phyloP scores from a whole-genome alignment of 2,329 filamentous ascomycete species.

The Penicillium sumatraense region DNA sequence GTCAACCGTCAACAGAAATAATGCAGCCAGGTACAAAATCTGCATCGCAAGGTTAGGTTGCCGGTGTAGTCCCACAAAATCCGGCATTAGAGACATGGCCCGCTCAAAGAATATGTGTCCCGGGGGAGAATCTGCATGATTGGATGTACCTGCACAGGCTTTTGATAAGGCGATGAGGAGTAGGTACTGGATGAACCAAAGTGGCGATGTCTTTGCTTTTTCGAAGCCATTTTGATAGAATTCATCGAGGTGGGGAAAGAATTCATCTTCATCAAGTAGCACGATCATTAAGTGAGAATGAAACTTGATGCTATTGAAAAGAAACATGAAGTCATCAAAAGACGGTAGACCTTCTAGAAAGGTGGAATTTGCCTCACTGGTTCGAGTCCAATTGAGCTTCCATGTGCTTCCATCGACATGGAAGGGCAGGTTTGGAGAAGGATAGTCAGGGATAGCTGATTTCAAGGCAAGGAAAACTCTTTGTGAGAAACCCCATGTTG shows the following conservation, averaged over 20 bases:
- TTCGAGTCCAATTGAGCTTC: conserved; percentile 9
- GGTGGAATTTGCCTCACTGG: background rate
- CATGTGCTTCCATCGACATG: conserved; percentile 13
- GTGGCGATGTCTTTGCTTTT: conserved; percentile 4
- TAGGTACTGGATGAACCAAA: conserved; percentile 1
- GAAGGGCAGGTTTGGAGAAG: conserved; percentile 11
- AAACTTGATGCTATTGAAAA: conserved; percentile 10
- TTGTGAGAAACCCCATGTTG: conserved; percentile 15
- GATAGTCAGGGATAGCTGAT: conserved; percentile 6
- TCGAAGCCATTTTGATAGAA: conserved; percentile 10
- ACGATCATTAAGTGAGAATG: conserved; percentile 13
- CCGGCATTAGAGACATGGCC: background rate
- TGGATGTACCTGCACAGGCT: background rate
- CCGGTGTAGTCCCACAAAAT: background rate
- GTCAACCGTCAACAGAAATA: background rate
- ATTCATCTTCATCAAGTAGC: conserved; percentile 12
- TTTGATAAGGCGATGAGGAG: background rate
- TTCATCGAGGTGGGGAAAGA: conserved; percentile 9
- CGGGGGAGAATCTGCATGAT: background rate
- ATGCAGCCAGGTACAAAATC: background rate
- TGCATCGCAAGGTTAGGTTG: background rate
- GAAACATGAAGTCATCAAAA: conserved; percentile 7
- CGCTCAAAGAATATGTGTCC: background rate
- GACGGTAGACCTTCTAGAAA: conserved; percentile 9
- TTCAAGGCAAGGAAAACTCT: conserved; percentile 12